Base-by-base conservation (phyloP, 1,139 yeast species). In the Saccharomyces pastorianus region DNA sequence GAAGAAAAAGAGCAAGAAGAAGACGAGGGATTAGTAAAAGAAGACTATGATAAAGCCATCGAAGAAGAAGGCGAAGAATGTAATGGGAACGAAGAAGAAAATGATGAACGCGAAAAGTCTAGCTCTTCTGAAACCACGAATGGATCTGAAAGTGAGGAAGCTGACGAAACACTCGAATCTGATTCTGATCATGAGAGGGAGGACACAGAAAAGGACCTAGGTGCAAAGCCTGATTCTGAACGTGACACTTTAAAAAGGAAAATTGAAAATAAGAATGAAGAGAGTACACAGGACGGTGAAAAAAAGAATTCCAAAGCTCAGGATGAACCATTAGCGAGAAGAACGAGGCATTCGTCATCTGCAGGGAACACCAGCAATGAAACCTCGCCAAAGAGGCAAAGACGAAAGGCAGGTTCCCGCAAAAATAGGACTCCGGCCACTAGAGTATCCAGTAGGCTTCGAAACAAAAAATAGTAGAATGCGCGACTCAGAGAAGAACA, bases 361-460 rank as follows among this genome's bases (percentile, higher is more conserved):
- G 51, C 55, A 48, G 52, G 46, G 38, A 53, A 55, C 47, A 50
- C 55, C 14, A 25, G 51, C 6, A 48, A 50, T 8, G 63, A 57
- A 17, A 51, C 51, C 5, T 55, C 59, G 17, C 63, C 61, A 14
- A 61, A 56, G 51, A 57, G 64, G 53, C 58, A 58, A 54, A 66
- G 61, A 55, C 54, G 60, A 29, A 56, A 49, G 48, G 31, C 49
- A 44, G 25, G 44, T 4, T 51, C 27, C 50, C 54, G 38, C 52
- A 51, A 49, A 25, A 50, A 9, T 48, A 44, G 48, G 47, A 48
- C 46, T 50, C 57, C 50, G 25, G 54, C 48, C 17, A 53, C 56
- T 4, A 56, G 69, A 47, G 62, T 64, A 6, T 65, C 69, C 3
- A 62, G 65, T 27, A 59, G 70, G 49, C 55, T 66, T 27, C 61